A percentile compares a stretch with the other conserved stretches of the same genome.
Conservation (phyloP, 1,284 basidiomycete species). For the Ganoderma boninense region DNA sequence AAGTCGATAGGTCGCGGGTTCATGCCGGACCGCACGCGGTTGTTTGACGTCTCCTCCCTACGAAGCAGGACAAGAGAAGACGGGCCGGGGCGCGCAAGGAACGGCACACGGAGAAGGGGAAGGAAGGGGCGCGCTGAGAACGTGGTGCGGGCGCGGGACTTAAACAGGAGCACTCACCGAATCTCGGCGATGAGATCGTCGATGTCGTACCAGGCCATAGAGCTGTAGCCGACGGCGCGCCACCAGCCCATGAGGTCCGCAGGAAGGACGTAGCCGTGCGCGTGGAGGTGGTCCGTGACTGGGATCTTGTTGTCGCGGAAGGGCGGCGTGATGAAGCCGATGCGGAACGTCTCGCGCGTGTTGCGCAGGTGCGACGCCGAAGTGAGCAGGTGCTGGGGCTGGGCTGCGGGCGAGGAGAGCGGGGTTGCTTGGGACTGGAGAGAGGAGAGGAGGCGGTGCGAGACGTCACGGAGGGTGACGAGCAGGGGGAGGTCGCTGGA, state of each 20-base stretch:
- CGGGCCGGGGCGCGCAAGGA: neutral
- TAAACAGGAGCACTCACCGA: constrained; percentile 54
- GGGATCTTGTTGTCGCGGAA: constrained; percentile 80
- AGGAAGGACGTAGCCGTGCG: constrained; percentile 73
- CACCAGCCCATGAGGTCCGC: constrained; percentile 76
- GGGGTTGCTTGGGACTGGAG: constrained; percentile 51
- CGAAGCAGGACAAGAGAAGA: neutral
- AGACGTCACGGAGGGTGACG: constrained; percentile 65
- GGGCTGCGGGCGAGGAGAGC: constrained; percentile 32
- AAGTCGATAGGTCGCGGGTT: constrained; percentile 69
- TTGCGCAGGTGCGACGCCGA: constrained; percentile 9
- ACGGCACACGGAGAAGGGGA: neutral
- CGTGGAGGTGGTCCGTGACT: constrained; percentile 79
- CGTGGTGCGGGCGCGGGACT: neutral
- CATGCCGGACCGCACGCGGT: constrained; percentile 75
- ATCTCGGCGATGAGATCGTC: constrained; percentile 84
- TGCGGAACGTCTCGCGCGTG: constrained; percentile 50
- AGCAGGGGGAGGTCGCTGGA: constrained; percentile 78
- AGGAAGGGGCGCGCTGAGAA: constrained; percentile 8
- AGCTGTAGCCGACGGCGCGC: constrained; percentile 69
- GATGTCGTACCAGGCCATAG: constrained; percentile 76
- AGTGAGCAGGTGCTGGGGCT: constrained; percentile 19
- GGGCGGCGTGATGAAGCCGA: constrained; percentile 80
- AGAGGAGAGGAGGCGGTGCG: constrained; percentile 61
- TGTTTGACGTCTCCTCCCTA: constrained; percentile 78